Base-by-base conservation (phyloP, 2,329 filamentous ascomycete genomes). In the Colletotrichum graminicola region DNA sequence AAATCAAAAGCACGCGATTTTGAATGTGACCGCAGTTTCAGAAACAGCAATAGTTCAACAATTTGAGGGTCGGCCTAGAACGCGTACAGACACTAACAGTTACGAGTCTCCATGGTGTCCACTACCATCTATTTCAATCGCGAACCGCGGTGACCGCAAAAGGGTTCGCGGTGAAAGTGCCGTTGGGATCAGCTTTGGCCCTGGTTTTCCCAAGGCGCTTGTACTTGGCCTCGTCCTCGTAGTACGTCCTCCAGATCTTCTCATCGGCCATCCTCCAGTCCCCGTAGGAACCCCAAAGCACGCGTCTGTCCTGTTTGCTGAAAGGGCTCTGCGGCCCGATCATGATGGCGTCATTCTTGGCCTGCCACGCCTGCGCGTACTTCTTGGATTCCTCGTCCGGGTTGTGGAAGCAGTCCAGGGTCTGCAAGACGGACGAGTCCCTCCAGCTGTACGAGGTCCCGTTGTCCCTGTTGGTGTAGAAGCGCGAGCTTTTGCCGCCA, bases 401-500 rank as follows among this genome's bases (percentile, higher is more conserved):
- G 14, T 78, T 78, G 55, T 86, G 81, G 74, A 86, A 87, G 64
- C 82, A 84, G 67, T 87, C 85, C 23, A 85, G 77, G 0, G 77
- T 80, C 45, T 77, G 77, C 7, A 77, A 75, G 7, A 85, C 74
- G 5, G 79, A 83, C 0, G 82, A 81, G 74, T 86, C 84, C 60
- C 85, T 79, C 82, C 83, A 86, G 75, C 82, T 85, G 73, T 82
- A 86, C 0, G 84, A 78, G 0, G 84, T 86, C 10, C 84, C 84
- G 61, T 86, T 86, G 54, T 77, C 76, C 6, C 76, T 79, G 71
- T 86, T 86, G 16, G 72, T 73, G 6, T 74, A 75, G 74, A 85
- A 84, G 68, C 76, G 77, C 8, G 84, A 86, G 62, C 83, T 75
- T 59, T 80, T 77, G 7, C 85, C 85, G 2, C 85, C 85, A 43